phyloP scores from a whole-genome alignment of 257 asterid species.

The Perilla frutescens region DNA sequence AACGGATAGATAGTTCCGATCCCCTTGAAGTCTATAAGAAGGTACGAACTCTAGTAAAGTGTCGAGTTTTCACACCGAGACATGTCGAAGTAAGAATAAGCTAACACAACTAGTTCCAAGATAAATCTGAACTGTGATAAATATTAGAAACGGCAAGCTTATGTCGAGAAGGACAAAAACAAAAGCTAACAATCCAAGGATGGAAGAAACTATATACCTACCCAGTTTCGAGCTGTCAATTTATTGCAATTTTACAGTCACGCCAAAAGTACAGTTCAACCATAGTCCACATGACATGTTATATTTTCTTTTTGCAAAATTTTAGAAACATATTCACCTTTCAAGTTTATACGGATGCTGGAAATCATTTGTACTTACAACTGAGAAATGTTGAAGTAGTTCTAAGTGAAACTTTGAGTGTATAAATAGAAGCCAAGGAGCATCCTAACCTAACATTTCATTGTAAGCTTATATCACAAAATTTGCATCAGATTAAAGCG shows the following conservation, averaged over 20 bases:
- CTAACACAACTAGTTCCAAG: slow-evolving; percentile 9
- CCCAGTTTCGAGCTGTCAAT: not conserved
- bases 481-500: not conserved
- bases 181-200: not conserved
- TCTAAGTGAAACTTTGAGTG: not conserved
- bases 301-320: not conserved
- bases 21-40: not conserved
- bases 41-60: not conserved
- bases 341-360: not conserved
- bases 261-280: not conserved
- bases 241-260: not conserved
- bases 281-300: not conserved
- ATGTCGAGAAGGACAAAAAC: not conserved
- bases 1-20: not conserved
- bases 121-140: slow-evolving; percentile 5
- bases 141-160: not conserved
- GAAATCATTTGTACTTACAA: not conserved
- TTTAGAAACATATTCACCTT: not conserved
- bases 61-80: not conserved
- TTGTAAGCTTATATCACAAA: slow-evolving; percentile 10
- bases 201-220: not conserved
- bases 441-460: slow-evolving; percentile 1
- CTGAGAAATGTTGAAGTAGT: not conserved
- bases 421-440: not conserved
- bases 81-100: not conserved